Evolutionary conservation across 306 rosid species (phyloP), one percentile per base, ranked within the genome.

Genomic region (Corylus americana): DNA sequence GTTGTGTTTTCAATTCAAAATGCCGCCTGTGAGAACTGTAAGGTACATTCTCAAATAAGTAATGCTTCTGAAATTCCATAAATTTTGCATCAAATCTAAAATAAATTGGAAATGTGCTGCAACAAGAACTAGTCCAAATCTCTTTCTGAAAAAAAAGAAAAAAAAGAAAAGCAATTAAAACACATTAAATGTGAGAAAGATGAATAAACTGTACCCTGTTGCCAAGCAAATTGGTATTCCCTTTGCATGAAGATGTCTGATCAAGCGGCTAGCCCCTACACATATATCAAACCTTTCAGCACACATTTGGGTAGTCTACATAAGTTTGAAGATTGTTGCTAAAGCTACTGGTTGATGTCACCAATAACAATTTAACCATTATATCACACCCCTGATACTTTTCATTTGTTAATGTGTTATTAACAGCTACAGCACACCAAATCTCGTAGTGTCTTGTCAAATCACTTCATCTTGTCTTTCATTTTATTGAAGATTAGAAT

Each of bases 1-100:
- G 83, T 78, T 91, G 93, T 61, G 98, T 92, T 90, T 95, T 95
- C 88, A 93, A 82, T 84, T 88, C 90, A 83, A 93, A 95, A 86
- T 95, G 97, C 58, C 83, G 86, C 88, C 59, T 86, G 77, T 89
- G 91, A 84, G 97, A 91, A 69, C 98, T 94, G 97, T 62, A 62
- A 17, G 54, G 71, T 0, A 78, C 37, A 68, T 70, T 31, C 68
- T 29, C 76, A 85, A 74, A 63, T 77, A 17, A 82, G 83, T 79
- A 70, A 82, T 53, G 59, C 72, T 63, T 42, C 53, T 51, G n/a
- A 79, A 50, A n/a, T 75, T 57, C 63, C 66, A 55, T 51, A 35
- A 80, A 47, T 45, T 18, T 64, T 47, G 17, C 55, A 50, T 50
- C 17, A 49, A 54, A 16, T 14, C 17, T 14, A 37, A 73, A n/a